Evolutionary conservation across 352 stramenopile species (phyloP), one percentile per base, ranked within the genome.

Genomic region (Pythium sp.): DNA sequence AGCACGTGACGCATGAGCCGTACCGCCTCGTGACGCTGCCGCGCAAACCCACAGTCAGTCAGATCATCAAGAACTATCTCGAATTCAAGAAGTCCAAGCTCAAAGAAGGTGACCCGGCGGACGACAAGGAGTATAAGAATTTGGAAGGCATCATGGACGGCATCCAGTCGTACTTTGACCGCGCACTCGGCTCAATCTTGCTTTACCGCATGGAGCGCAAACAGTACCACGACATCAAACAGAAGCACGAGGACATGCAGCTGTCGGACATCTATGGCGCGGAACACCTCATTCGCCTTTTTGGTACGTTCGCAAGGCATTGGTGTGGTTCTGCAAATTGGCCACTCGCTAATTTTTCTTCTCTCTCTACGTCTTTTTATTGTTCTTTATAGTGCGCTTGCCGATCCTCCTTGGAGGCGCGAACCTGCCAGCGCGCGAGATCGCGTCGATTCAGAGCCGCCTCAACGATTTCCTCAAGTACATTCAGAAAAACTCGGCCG

Each of bases 251-350:
- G 36, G 79, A 86, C 53, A 79, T 77, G 64, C 80, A 80, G 41
- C 79, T 94, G 22, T 94, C 89, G n/a, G 76, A 97, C 70, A 87
- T 98, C 30, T 98, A 98, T 69, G 92, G 92, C 26, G 91, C 86
- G 18, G 91, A 98, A 67, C 91, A 98, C 58, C 77, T 98, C 5
- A 79, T 98, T 26, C 80, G 93, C 53, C 74, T 98, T 22, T 97
- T 98, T 73, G 81, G 91, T 91, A 68, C 74, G 80, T 56, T 58
- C 12, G 11, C 55, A 62, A 24, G 18, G 9, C 24, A 26, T 26
- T 26, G 24, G 24, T 26, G 24, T 26, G 24, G 24, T 26, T 26
- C 24, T 26, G 24, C 15, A 22, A 51, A 8, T 5, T 5, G 18
- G 43, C n/a, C n/a, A 22, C 15, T 51, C 32, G 30, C 11, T 68